Base-by-base conservation (phyloP, 768 basidiomycete species). In the Phylloporus sp. region DNA sequence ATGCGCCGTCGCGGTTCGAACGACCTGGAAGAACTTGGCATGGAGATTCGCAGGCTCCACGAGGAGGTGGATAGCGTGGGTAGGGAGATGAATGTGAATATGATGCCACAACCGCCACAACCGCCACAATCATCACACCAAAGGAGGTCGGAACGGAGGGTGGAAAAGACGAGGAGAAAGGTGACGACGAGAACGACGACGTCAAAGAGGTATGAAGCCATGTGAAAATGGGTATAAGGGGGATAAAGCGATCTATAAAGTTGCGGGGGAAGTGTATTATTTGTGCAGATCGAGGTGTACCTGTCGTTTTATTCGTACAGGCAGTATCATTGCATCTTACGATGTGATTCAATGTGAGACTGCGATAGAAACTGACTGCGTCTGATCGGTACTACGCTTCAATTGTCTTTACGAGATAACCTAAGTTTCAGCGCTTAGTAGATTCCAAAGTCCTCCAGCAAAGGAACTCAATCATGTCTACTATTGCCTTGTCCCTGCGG, bases 11-110 rank as follows among this genome's bases (percentile, higher is more conserved):
- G 70, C 16, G 62, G 61, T 9, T 74, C 77, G 22, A 67, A 66
- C 29, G 72, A 72, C 34, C 65, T 72, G 9, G 78, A 79, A 39
- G 66, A 62, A 9, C 68, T 78, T 55, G 73, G 78, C 26, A 85
- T 84, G 83, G 86, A 90, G 61, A 84, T 89, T 50, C 79, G 79
- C 68, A 75, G 31, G 49, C 64, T 88, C 54, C 79, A 82, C 49
- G 85, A 85, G 47, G 82, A 82, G 38, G 73, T 73, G 5, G 75
- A 68, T 18, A 47, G 31, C 15, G 32, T 36, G 18, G 52, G 52
- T 6, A 10, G 9, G 22, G 5, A 29, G 5, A 3, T 4, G 39
- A 40, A 40, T 13, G 13, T 11, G 12, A 36, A 54, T 7, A 24
- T 41, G 48, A 27, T 22, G 24, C 10, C 1, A 13, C 36, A 26